A percentile compares a stretch with the other conserved stretches of the same genome.
These are phyloP conservation scores for Paraglomus brasilianum DNA, from an alignment of 192 early-diverging fungal genomes.

Conservation along the genomic window DNA sequence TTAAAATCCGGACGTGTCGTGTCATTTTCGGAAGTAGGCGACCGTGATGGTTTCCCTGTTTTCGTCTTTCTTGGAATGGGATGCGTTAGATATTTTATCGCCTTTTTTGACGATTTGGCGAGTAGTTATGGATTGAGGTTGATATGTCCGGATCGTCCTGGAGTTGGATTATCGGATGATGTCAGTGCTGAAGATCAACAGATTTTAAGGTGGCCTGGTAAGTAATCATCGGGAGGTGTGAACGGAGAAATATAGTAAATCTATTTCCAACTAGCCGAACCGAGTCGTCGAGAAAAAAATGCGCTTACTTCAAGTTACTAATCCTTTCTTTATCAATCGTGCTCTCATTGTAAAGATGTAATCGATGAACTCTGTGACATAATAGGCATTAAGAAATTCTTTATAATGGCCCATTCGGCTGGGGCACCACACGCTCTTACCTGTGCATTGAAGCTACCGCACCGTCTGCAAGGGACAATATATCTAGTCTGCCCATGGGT, in stretches of 20 bases:
- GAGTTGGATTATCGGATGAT: slow-evolving; percentile 40
- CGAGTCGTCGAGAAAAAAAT: background rate
- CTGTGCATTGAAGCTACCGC: slow-evolving; percentile 39
- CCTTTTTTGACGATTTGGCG: slow-evolving; percentile 45
- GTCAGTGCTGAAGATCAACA: slow-evolving; percentile 37
- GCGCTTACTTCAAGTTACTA: background rate
- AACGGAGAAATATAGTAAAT: background rate
- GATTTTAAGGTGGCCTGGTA: slow-evolving; percentile 7
- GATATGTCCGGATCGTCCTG: slow-evolving; percentile 45
- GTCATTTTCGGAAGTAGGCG: slow-evolving; percentile 44
- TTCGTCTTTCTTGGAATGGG: slow-evolving; percentile 41
- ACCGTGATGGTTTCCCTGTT: slow-evolving; percentile 42
- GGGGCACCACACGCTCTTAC: slow-evolving; percentile 46
- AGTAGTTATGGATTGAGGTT: slow-evolving; percentile 43
- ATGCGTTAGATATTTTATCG: slow-evolving; percentile 45
- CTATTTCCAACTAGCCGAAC: background rate
- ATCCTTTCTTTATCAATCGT: slow-evolving; percentile 3
- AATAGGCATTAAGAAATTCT: slow-evolving; percentile 46
- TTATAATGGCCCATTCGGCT: slow-evolving; percentile 44
- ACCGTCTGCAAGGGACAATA: slow-evolving; percentile 41
- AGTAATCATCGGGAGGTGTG: background rate
- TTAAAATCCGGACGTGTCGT: slow-evolving; percentile 42
- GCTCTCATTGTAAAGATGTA: slow-evolving; percentile 39
- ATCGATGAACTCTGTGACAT: slow-evolving; percentile 43
- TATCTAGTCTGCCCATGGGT: slow-evolving; percentile 47